Percentiles rank a stretch among this genome's conserved stretches.
Evolutionary conservation across 148 eudicot species (phyloP).

Genomic region (Cornus controversa): DNA sequence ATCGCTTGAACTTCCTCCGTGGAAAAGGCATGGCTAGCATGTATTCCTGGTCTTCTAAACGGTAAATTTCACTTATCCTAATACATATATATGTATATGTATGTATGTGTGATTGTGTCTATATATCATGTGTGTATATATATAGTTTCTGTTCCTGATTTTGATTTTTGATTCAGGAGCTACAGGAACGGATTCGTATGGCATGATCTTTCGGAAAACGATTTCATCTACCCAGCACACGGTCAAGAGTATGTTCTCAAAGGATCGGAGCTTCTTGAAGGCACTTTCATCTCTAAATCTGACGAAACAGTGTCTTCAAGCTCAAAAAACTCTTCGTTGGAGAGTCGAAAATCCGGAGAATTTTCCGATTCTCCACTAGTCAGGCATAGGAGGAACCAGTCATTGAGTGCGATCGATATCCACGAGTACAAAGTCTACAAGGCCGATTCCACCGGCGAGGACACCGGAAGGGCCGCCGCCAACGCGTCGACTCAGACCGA

Average conservation of each 20-base stretch:
- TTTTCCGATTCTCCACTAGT: conserved; percentile 20
- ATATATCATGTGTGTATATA: too few species aligned
- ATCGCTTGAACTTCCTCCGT: conserved; percentile 76
- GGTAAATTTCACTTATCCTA: conserved; percentile 30
- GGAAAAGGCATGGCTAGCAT: conserved; percentile 76
- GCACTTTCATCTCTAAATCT: conserved; percentile 25
- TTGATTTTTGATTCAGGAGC: conserved; percentile 50
- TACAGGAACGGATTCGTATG: conserved; percentile 89
- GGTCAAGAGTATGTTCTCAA: conserved; percentile 86
- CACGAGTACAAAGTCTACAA: conserved; percentile 80
- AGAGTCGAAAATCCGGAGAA: conserved; percentile 9
- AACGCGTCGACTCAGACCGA: conserved; percentile 94
- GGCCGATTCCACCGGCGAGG: conserved; percentile 40
- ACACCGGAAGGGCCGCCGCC: conserved; percentile 47
- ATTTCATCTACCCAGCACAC: conserved; percentile 80
- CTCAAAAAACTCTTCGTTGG: conserved; percentile 27
- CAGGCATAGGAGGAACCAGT: conserved; percentile 64
- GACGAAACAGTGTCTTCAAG: conserved; percentile 41
- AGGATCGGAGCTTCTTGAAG: conserved; percentile 72
- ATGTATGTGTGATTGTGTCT: too few species aligned
- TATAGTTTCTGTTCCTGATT: not conserved
- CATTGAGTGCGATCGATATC: conserved; percentile 67
- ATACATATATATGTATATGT: not conserved
- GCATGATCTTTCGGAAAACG: conserved; percentile 78
- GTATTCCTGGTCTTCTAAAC: conserved; percentile 88